phyloP scores from a whole-genome alignment of 2,329 filamentous ascomycete genomes.

The Zymoseptoria brevis region DNA sequence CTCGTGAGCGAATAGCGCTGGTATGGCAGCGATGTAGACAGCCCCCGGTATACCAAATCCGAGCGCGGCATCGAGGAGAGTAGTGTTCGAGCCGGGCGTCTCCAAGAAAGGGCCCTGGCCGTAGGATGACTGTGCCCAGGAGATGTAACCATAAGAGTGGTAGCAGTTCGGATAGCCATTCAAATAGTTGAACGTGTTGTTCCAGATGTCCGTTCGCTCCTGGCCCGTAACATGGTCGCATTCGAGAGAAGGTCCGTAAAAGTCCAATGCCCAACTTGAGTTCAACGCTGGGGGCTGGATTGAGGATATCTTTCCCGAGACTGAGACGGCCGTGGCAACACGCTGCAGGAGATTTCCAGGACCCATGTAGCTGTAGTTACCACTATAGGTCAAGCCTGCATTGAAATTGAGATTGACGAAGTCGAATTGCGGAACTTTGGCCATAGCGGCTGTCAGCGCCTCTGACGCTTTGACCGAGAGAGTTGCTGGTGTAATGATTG shows the following conservation, averaged over 20 bases:
- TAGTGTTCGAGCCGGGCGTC: neutral
- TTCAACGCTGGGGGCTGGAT: conserved; percentile 4
- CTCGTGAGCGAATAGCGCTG: neutral
- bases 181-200: neutral
- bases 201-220: neutral
- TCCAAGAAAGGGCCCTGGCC: neutral
- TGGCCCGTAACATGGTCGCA: conserved; percentile 1
- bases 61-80: neutral
- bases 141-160: neutral
- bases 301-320: neutral
- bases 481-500: conserved; percentile 11
- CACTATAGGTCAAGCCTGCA: neutral
- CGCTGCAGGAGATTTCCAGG: neutral
- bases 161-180: neutral
- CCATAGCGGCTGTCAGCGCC: neutral
- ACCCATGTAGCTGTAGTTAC: conserved; percentile 1
- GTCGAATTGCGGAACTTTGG: neutral
- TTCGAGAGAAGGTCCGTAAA: conserved; percentile 3
- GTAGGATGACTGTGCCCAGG: neutral
- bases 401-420: conserved; percentile 1
- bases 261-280: conserved; percentile 5
- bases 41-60: neutral
- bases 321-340: neutral
- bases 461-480: conserved; percentile 4
- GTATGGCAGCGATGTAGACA: neutral